Conservation (phyloP, 306 rosid genomes). For the Malus domestica region ASM211411v1 NC_041791.1:10972001-10972500, state of each 20-base stretch:
- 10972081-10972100: background rate
- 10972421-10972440: background rate
- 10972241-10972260: constrained; percentile 38
- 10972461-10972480: background rate
- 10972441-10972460: background rate
- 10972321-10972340: constrained; percentile 32
- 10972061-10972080: background rate
- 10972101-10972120: background rate
- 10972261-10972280: constrained; percentile 35
- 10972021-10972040: background rate
- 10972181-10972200: background rate
- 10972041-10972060: background rate
- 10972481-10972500: constrained; percentile 20
- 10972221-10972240: constrained; percentile 11
- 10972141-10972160: constrained; percentile 15
- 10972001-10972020: background rate
- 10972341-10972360: constrained; percentile 21
- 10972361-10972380: background rate
- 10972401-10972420: background rate
- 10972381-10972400: background rate
- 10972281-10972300: constrained; percentile 39
- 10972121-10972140: no score
- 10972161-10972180: background rate
- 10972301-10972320: background rate
- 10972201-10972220: background rate